Evolutionary conservation across 768 basidiomycete species (phyloP), one percentile per base, ranked within the genome.

Genomic region (Lactarius sp.): DNA sequence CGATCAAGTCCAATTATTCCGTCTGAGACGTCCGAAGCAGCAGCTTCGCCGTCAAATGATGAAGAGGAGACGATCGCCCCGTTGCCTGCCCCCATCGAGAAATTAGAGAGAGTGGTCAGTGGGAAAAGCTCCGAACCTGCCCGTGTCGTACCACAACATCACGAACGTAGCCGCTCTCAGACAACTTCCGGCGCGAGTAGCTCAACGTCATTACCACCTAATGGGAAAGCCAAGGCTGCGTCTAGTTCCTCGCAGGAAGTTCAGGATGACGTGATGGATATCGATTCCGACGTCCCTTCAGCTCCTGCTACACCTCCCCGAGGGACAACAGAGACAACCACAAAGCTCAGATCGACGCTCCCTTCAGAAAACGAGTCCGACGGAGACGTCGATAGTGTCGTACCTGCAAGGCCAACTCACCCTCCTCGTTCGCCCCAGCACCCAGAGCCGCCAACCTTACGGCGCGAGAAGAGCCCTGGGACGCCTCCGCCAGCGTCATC

Each of bases 401-500:
- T 7, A 44, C n/a, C 27, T 22, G 20, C 50, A 51, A 36, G 39
- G n/a, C 41, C 34, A 31, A 22, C 39, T 52, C 39, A 10, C 14
- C 33, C 52, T 49, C 14, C 34, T 16, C 57, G 36, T n/a, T 59
- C 54, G 22, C 60, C 27, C 8, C 31, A 51, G 16, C 52, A 18
- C 12, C 13, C 33, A 18, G 44, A 34, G 18, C 18, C 60, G 9
- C 39, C 16, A 22, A 16, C 18, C 31, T 41, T 36, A 9, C 36
- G 44, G 41, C 53, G 27, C 33, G 36, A 41, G 6, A 49, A 51
- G 36, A 62, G 42, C 44, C 58, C 54, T 6, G 44, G 20, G 16
- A 66, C 64, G 22, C 64, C 68, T 27, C 67, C 64, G 13, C 63
- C 66, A 1, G 34, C 63, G 2, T 65, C 68, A 8, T 63, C 67